A percentile compares a stretch with the other conserved stretches of the same genome.
These are phyloP conservation scores for Nicotiana undulata DNA, from an alignment of 257 asterid genomes.

Conservation along the genomic window DNA sequence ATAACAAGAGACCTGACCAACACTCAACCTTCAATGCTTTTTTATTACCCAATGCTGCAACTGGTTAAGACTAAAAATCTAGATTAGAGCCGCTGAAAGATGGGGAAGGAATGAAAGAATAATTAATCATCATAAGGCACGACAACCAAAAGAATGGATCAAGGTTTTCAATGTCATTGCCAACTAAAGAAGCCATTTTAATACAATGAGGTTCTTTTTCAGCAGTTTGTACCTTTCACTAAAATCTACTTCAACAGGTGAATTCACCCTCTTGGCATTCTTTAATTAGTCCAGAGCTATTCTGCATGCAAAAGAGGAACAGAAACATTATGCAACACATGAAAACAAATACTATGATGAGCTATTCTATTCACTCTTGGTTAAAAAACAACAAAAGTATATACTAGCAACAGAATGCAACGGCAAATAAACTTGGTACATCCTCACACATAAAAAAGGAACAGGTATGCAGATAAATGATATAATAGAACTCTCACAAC, in stretches of 20 bases:
- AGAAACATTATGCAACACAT: conserved; percentile 16
- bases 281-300: conserved; percentile 44
- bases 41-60: background rate
- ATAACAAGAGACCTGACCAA: background rate
- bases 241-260: conserved; percentile 31
- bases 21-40: background rate
- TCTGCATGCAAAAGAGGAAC: conserved; percentile 41
- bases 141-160: background rate
- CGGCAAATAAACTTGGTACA: background rate
- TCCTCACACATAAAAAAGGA: too few species aligned
- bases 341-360: background rate
- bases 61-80: background rate
- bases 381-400: background rate
- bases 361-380: background rate
- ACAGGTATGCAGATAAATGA: too few species aligned
- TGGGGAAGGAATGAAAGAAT: background rate
- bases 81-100: background rate
- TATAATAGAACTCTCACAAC: background rate
- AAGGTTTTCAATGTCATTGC: background rate
- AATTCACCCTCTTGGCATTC: conserved; percentile 51
- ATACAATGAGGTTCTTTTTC: conserved; percentile 12
- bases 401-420: background rate
- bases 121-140: background rate
- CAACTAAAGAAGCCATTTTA: background rate
- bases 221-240: conserved; percentile 6